Base-by-base conservation (phyloP, 495 filamentous ascomycete genomes). In the Aspergillus asperescens region DNA sequence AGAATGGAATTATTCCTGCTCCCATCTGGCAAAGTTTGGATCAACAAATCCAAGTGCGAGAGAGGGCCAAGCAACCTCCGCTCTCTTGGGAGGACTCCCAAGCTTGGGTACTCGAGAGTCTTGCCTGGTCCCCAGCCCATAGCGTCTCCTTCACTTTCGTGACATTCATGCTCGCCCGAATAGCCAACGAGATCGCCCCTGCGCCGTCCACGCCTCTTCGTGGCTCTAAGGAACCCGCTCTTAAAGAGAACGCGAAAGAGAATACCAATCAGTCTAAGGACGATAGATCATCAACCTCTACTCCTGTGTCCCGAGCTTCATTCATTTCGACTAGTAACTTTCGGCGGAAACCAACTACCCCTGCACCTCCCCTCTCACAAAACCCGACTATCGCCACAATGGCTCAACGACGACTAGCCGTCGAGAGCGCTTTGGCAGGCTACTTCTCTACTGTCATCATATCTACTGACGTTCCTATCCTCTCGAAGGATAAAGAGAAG, bases 101-200 rank as follows among this genome's bases (percentile, higher is more conserved):
- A 55, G 71, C 77, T 7, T 79, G 78, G 66, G 75, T 92, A 8
- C 74, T 93, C 8, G 90, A 95, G 50, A 80, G 80, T 48, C 76
- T 96, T 5, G 77, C 85, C 0, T 71, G 78, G 8, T 78, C 80
- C 0, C 89, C 90, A 1, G 81, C 82, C 25, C 86, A 92, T 62
- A 90, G 86, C 61, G 86, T 91, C 52, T 88, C 86, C 0, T 93
- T 95, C 62, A 84, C 91, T 7, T 90, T 95, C 52, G 66, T 96
- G 28, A 90, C 83, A 3, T 83, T 87, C 37, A 89, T 91, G 78
- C 77, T 96, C 6, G 67, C 68, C 10, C 71, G 66, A 24, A 72
- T 79, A 38, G 70, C 69, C 49, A 75, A 73, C 44, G 75, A 79
- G 61, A 58, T 77, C 22, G 67, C 72, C 6, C 68, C 70, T 3